phyloP scores from a whole-genome alignment of 2,329 filamentous ascomycete genomes.

The Sarocladium oryzae region DNA sequence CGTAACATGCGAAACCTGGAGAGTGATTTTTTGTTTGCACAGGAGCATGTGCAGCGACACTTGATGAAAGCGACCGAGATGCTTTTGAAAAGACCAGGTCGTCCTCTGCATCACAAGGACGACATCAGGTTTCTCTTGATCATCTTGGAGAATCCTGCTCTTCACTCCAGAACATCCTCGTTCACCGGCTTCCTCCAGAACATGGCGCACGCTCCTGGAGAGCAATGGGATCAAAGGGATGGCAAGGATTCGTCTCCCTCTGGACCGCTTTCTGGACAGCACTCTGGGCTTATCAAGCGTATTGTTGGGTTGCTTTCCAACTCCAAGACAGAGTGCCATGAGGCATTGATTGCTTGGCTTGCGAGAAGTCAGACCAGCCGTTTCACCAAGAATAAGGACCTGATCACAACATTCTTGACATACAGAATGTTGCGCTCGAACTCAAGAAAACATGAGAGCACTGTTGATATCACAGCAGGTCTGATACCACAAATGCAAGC shows the following conservation, averaged over 20 bases:
- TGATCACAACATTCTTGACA: slow-evolving; percentile 72
- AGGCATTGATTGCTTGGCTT: slow-evolving; percentile 72
- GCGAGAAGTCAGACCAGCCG: slow-evolving; percentile 60
- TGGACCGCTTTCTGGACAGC: slow-evolving; percentile 52
- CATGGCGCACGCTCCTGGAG: slow-evolving; percentile 15
- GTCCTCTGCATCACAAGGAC: slow-evolving; percentile 58
- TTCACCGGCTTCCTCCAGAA: slow-evolving; percentile 36
- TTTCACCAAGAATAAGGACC: slow-evolving; percentile 68
- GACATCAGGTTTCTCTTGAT: slow-evolving; percentile 75
- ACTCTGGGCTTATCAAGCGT: slow-evolving; percentile 80
- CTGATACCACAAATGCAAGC: slow-evolving; percentile 68
- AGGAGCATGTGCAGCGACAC: slow-evolving; percentile 61
- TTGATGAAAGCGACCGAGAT: slow-evolving; percentile 74
- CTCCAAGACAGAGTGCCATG: slow-evolving; percentile 67
- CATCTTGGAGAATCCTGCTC: slow-evolving; percentile 69
- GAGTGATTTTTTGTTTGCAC: slow-evolving; percentile 44
- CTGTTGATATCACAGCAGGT: slow-evolving; percentile 55
- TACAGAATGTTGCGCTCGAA: slow-evolving; percentile 70
- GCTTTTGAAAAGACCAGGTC: slow-evolving; percentile 71
- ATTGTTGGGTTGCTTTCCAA: slow-evolving; percentile 76
- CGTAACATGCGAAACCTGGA: slow-evolving; percentile 39
- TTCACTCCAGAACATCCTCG: slow-evolving; percentile 42
- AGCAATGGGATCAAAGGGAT: slow-evolving; percentile 9
- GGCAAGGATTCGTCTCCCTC: slow-evolving; percentile 21
- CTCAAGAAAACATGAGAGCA: slow-evolving; percentile 58